Percentiles rank a stretch among this genome's conserved stretches.
These are phyloP conservation scores for Fusarium tjaetaba DNA, from an alignment of 2,329 filamentous ascomycete species.

Conservation along the genomic window DNA sequence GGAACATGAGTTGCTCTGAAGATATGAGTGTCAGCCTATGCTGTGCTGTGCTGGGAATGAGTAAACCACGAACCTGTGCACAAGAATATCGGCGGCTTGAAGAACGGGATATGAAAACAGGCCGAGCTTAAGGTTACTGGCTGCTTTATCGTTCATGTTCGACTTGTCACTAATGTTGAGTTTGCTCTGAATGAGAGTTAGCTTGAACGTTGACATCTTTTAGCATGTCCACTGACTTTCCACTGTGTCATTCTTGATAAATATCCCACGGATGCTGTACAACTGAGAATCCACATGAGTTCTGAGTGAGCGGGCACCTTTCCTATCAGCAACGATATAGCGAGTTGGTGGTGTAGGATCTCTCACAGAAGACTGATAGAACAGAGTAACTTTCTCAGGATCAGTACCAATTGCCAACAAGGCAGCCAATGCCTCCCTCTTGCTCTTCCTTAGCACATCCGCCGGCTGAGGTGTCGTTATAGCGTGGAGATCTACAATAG, in stretches of 20 bases:
- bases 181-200: slow-evolving; percentile 69
- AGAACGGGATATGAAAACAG: slow-evolving; percentile 96
- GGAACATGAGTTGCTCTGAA: slow-evolving; percentile 88
- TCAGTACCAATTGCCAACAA: slow-evolving; percentile 86
- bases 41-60: neutral
- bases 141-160: slow-evolving; percentile 67
- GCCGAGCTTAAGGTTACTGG: slow-evolving; percentile 78
- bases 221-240: slow-evolving; percentile 70
- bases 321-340: neutral
- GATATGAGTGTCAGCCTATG: neutral
- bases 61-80: slow-evolving; percentile 70
- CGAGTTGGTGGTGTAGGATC: neutral
- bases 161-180: slow-evolving; percentile 70
- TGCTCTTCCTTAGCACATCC: slow-evolving; percentile 68
- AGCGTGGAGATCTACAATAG: slow-evolving; percentile 92
- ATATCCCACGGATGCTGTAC: slow-evolving; percentile 90
- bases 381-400: slow-evolving; percentile 79
- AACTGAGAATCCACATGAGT: slow-evolving; percentile 97
- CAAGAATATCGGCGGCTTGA: slow-evolving; percentile 91
- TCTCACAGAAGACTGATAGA: slow-evolving; percentile 76
- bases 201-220: neutral
- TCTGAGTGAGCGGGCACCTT: slow-evolving; percentile 79
- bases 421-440: slow-evolving; percentile 79
- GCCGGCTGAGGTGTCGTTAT: slow-evolving; percentile 81
- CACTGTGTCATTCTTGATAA: slow-evolving; percentile 99